These are phyloP conservation scores for Cucumis melo DNA, from an alignment of 306 rosid species.

Conservation along the genomic window DNA sequence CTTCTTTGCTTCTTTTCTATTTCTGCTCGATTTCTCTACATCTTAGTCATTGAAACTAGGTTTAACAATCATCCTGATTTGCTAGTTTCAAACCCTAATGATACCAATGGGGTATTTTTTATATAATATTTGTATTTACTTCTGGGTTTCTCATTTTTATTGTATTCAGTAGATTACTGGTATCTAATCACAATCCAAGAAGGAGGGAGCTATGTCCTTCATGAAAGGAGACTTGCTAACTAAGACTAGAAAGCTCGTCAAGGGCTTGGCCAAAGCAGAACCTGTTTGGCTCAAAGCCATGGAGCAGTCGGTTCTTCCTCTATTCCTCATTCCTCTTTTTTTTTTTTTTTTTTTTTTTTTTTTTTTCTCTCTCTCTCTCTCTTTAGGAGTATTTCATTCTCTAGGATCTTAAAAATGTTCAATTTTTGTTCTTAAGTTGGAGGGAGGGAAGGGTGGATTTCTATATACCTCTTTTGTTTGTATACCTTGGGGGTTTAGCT, in stretches of 20 bases:
- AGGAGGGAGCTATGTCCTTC: constrained; percentile 50
- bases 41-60: no score
- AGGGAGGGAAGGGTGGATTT: background rate
- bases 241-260: constrained; percentile 65
- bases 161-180: background rate
- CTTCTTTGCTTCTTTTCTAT: no score
- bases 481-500: background rate
- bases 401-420: background rate
- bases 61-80: background rate
- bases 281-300: constrained; percentile 93
- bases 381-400: background rate
- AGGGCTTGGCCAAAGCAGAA: constrained; percentile 70
- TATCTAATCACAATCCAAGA: background rate
- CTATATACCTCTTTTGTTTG: background rate
- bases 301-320: constrained; percentile 46
- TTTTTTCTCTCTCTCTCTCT: no score
- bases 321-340: background rate
- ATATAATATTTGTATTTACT: background rate
- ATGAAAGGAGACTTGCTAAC: constrained; percentile 59
- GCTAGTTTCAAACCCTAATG: background rate
- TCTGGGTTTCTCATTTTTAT: background rate
- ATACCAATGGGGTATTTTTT: background rate
- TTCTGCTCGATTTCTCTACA: no score
- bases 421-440: background rate
- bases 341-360: background rate